These are phyloP conservation scores for Solanum ossicruentum DNA, from an alignment of 257 asterid species.

Conservation along the genomic window DNA sequence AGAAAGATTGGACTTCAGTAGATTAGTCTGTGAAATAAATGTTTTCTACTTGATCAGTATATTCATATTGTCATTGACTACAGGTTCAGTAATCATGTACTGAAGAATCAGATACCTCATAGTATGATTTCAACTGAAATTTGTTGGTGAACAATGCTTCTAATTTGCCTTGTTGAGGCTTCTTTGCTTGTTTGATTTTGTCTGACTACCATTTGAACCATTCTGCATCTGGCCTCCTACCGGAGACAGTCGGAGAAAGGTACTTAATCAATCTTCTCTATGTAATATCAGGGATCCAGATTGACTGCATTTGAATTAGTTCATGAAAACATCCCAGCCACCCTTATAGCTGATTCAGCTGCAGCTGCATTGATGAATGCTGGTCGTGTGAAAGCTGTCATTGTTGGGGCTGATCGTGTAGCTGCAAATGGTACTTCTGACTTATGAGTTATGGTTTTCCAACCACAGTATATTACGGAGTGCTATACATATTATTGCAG, in stretches of 20 bases:
- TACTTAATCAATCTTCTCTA: not conserved
- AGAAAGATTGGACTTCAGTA: not conserved
- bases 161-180: not conserved
- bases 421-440: slow-evolving; percentile 69
- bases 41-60: not conserved
- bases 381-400: slow-evolving; percentile 69
- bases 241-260: not conserved
- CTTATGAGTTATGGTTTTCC: not conserved
- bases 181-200: not conserved
- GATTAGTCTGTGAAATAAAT: not conserved
- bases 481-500: slow-evolving; percentile 18
- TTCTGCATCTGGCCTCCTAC: not conserved
- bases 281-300: slow-evolving; percentile 67
- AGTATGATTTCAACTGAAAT: not conserved
- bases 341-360: slow-evolving; percentile 91
- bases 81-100: not conserved
- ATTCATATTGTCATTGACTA: not conserved
- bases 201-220: not conserved
- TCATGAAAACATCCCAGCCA: slow-evolving; percentile 85
- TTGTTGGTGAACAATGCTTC: not conserved
- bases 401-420: slow-evolving; percentile 97
- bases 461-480: not conserved
- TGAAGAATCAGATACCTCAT: not conserved
- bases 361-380: slow-evolving; percentile 90
- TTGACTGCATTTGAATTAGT: slow-evolving; percentile 92